phyloP scores from a whole-genome alignment of 2,329 filamentous ascomycete species.

The Aspergillus calidoustus region DNA sequence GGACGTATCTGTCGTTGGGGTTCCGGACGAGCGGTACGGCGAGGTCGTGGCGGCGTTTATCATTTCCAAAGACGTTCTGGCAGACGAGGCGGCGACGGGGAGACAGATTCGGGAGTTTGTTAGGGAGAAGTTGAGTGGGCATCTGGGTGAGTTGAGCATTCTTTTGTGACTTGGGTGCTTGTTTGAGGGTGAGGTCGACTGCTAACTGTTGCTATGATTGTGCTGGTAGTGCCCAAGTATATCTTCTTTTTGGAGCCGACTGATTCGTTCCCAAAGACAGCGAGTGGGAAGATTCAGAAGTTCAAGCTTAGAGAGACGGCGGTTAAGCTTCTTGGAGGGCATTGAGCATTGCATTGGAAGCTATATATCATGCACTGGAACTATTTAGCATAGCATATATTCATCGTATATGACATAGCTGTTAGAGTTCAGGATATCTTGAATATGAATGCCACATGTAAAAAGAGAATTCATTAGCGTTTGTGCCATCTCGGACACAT shows the following conservation, averaged over 20 bases:
- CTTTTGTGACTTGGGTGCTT: background rate
- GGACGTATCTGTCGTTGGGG: constrained; percentile 81
- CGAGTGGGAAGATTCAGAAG: constrained; percentile 96
- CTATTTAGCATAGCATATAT: background rate
- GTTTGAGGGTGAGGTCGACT: background rate
- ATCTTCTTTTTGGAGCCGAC: constrained; percentile 73
- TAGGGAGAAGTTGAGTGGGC: constrained; percentile 68
- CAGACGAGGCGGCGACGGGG: constrained; percentile 50
- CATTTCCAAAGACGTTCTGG: constrained; percentile 53
- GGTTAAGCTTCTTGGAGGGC: constrained; percentile 50
- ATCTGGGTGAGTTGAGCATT: constrained; percentile 58
- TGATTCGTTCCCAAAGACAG: constrained; percentile 87
- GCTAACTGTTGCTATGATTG: background rate
- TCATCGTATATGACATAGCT: background rate
- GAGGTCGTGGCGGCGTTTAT: constrained; percentile 88
- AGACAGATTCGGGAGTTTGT: constrained; percentile 75
- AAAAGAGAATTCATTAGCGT: background rate
- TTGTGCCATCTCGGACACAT: background rate
- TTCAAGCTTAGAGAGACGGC: constrained; percentile 78
- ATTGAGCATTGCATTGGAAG: background rate
- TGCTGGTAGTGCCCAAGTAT: constrained; percentile 71
- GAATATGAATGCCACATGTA: background rate
- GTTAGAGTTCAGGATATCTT: background rate
- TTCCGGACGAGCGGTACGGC: constrained; percentile 81
- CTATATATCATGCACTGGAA: background rate